phyloP scores from a whole-genome alignment of 441 rosid genomes.

The Omphalea diandra region DNA sequence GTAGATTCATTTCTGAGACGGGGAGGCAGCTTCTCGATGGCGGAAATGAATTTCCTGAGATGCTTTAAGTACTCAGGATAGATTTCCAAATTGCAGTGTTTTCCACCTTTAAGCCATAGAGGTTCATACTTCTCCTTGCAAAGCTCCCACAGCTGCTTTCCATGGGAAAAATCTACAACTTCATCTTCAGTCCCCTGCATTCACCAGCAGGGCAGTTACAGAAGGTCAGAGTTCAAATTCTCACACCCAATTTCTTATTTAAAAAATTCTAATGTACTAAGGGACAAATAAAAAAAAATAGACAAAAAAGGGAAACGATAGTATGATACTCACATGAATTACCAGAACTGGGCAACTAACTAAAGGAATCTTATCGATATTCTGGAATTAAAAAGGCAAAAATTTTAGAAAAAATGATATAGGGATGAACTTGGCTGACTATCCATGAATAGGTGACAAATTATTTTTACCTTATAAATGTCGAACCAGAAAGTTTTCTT shows the following conservation, averaged over 20 bases:
- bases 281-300: no score
- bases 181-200: slow-evolving; percentile 77
- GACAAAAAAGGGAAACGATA: no score
- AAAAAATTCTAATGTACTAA: no score
- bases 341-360: slow-evolving; percentile 84
- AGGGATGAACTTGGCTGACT: no score
- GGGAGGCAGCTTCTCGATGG: slow-evolving; percentile 54
- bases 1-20: slow-evolving; percentile 32
- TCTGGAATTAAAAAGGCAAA: slow-evolving; percentile 48
- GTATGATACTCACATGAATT: slow-evolving; percentile 65
- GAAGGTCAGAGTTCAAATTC: no score
- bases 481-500: slow-evolving; percentile 91
- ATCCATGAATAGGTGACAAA: no score
- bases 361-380: slow-evolving; percentile 75
- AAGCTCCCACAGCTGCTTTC: slow-evolving; percentile 68
- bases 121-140: slow-evolving; percentile 83
- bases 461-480: slow-evolving; percentile 94
- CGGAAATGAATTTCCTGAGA: slow-evolving; percentile 59
- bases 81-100: slow-evolving; percentile 67
- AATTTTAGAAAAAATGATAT: background rate
- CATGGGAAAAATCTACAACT: slow-evolving; percentile 71
- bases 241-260: no score
- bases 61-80: slow-evolving; percentile 64
- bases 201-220: background rate
- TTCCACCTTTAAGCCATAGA: slow-evolving; percentile 71